phyloP scores from a whole-genome alignment of 108 stramenopile genomes.

The Cyclotella choctawhatcheeana region DNA sequence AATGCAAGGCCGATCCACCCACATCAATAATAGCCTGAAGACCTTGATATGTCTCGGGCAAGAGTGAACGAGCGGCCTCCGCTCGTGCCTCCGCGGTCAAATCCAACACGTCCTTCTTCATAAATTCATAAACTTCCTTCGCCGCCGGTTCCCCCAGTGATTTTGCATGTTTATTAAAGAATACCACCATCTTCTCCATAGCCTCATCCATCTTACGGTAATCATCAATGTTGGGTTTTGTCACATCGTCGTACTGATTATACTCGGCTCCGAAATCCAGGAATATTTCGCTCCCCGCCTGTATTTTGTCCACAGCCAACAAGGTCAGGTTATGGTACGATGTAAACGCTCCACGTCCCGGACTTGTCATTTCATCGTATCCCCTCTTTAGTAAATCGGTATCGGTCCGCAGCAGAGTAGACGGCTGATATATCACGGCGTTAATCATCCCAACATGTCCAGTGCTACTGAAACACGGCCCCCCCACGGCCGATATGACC shows the following conservation, averaged over 20 bases:
- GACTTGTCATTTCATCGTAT: slow-evolving; percentile 49
- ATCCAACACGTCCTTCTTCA: slow-evolving; percentile 67
- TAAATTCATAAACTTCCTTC: slow-evolving; percentile 73
- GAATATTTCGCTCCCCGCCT: slow-evolving; percentile 82
- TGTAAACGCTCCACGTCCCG: slow-evolving; percentile 66
- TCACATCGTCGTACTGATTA: slow-evolving; percentile 51
- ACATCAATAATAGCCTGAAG: slow-evolving; percentile 57
- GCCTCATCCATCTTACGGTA: slow-evolving; percentile 72
- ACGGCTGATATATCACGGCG: slow-evolving; percentile 48
- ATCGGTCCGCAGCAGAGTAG: slow-evolving; percentile 45
- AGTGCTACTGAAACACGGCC: slow-evolving; percentile 45
- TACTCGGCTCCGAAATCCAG: slow-evolving; percentile 69
- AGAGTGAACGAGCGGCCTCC: slow-evolving; percentile 61
- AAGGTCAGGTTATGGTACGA: slow-evolving; percentile 69
- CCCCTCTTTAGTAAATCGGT: slow-evolving; percentile 38
- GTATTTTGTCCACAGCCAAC: slow-evolving; percentile 60
- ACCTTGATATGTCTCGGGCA: slow-evolving; percentile 67
- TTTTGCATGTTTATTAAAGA: slow-evolving; percentile 59
- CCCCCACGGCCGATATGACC: slow-evolving; percentile 49
- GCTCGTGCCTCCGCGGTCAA: slow-evolving; percentile 65
- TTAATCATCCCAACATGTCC: slow-evolving; percentile 55
- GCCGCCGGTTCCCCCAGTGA: slow-evolving; percentile 59
- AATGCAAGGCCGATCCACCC: slow-evolving; percentile 76
- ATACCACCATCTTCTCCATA: slow-evolving; percentile 57
- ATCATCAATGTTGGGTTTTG: slow-evolving; percentile 66